Evolutionary conservation across 805 yeast species (phyloP).

Genomic region (Candida oleophila): DNA sequence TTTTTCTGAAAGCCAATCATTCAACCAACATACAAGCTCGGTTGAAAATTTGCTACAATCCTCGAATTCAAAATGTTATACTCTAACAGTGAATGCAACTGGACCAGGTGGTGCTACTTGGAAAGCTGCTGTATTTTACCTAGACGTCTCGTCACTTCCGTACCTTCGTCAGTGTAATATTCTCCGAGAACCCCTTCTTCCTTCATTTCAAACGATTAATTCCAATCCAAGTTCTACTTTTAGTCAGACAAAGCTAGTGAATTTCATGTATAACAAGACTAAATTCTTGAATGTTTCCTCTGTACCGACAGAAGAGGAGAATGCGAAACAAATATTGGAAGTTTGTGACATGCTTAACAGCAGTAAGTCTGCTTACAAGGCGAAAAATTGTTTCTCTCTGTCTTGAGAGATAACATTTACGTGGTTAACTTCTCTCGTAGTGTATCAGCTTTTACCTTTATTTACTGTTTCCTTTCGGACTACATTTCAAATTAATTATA

Average conservation of each 20-base stretch:
- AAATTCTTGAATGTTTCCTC: constrained; percentile 1
- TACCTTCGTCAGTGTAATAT: constrained; percentile 3
- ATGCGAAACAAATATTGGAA: not conserved
- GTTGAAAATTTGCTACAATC: not conserved
- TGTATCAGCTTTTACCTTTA: no score
- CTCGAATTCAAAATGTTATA: not conserved
- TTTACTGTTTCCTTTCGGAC: no score
- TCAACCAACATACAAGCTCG: not conserved
- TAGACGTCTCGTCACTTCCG: constrained; percentile 1
- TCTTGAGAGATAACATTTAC: no score
- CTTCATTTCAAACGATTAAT: not conserved
- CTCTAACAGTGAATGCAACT: not conserved
- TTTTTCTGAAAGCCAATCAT: not conserved
- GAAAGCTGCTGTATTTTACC: not conserved
- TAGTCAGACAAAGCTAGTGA: not conserved
- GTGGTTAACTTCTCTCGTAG: no score
- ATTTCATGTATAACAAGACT: not conserved
- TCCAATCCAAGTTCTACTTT: not conserved
- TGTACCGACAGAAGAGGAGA: not conserved
- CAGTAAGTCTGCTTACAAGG: not conserved
- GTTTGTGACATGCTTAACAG: not conserved
- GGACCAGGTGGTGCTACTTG: not conserved
- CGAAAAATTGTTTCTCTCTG: not conserved
- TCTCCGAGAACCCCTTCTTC: constrained; percentile 4
- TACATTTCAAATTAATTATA: no score